These are phyloP conservation scores for barrel medic (Medicago truncatula) DNA, from an alignment of 306 rosid species.

Conservation along the genomic window DNA sequence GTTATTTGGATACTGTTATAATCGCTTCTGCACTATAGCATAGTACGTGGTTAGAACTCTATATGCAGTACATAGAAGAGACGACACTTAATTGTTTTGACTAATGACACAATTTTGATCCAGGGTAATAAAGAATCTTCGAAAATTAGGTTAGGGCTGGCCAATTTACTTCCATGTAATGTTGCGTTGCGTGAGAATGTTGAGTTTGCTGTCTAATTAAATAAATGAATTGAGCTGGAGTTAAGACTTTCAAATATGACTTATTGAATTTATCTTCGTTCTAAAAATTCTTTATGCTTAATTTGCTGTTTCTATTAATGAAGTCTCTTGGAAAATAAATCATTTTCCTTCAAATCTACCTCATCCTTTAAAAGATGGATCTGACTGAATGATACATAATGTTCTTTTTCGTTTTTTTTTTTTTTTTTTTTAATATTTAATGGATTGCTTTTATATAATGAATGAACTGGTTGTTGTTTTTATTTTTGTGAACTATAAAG, in stretches of 20 bases:
- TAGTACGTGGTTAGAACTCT: slow-evolving; percentile 7
- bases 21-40: slow-evolving; percentile 17
- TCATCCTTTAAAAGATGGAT: neutral
- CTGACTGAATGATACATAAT: neutral
- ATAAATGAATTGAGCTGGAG: slow-evolving; percentile 7
- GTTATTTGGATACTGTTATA: neutral
- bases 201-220: slow-evolving; percentile 22
- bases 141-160: slow-evolving; percentile 24
- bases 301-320: neutral
- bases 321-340: neutral
- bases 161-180: slow-evolving; percentile 11
- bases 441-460: neutral
- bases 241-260: slow-evolving; percentile 1
- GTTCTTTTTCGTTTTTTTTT: neutral
- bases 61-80: slow-evolving; percentile 3
- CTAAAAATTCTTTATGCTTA: neutral
- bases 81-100: neutral
- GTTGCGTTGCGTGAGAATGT: neutral
- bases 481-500: neutral
- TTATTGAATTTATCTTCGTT: slow-evolving; percentile 20
- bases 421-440: neutral
- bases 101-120: neutral
- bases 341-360: neutral
- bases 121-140: slow-evolving; percentile 15
- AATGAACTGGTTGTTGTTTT: neutral